Evolutionary conservation across 2,329 filamentous ascomycete species (phyloP), one percentile per base, ranked within the genome.

Genomic region (Didymella sp.): DNA sequence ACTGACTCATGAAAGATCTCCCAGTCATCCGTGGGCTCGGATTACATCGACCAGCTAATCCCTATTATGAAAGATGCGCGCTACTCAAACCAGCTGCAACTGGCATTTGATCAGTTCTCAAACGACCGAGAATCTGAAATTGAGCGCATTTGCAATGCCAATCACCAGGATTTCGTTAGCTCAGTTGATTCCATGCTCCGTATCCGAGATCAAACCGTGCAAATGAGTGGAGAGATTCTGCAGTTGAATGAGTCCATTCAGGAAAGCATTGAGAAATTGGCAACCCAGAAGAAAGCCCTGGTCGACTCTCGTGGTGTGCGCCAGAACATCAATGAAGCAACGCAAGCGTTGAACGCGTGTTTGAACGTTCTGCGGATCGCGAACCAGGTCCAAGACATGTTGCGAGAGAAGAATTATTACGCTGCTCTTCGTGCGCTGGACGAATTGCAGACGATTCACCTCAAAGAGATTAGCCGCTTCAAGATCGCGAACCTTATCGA

Each of bases 401-500:
- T 98, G 44, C 87, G 87, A 35, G 94, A 92, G 78, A 96, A 97
- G 79, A 96, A 92, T 66, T 96, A 98, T 74, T 99, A 99, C 75
- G 92, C 90, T 6, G 95, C 95, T 2, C 83, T 99, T 48, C 93
- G 96, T 66, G 94, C 94, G 4, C 82, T 99, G 43, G 95, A 98
- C 69, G 95, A 99, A 73, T 82, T 99, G 37, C 94, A 98, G 73
- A 97, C 96, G 76, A 93, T 99, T 64, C 92, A 98, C 72, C 84
- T 99, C 63, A 93, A 93, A 72, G 95, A 96, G 66, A 91, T 96
- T 8, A 96, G 91, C 1, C 92, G 97, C 63, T 96, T 97, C 77
- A 94, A 93, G 71, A 89, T 99, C 62, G 95, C 95, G 28, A 92
- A 96, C 72, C 87, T 96, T 80, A 98, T 99, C 63, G 94, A 97